A percentile compares a stretch with the other conserved stretches of the same genome.
Evolutionary conservation across 306 rosid genomes (phyloP).

Genomic region (Inga leiocalycina): DNA sequence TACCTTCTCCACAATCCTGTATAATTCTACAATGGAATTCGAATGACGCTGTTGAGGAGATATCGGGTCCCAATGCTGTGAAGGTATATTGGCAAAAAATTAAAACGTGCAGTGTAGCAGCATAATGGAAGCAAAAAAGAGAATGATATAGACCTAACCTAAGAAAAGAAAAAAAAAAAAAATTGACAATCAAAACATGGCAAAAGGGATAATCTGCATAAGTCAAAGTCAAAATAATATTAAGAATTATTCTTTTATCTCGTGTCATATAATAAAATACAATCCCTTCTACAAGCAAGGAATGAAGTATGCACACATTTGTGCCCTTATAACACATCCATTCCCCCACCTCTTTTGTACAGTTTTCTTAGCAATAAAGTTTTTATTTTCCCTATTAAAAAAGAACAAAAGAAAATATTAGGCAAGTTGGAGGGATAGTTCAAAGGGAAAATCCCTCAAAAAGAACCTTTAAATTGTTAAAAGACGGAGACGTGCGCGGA

Average conservation of each 20-base stretch:
- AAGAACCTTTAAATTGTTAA: too few relatives aligned
- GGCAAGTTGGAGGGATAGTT: background rate
- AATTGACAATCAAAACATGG: slow-evolving; percentile 12
- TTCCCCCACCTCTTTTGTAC: background rate
- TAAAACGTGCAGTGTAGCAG: slow-evolving; percentile 23
- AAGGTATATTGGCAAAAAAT: slow-evolving; percentile 32
- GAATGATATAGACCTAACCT: slow-evolving; percentile 20
- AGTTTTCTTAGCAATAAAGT: background rate
- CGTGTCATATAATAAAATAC: background rate
- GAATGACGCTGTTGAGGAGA: slow-evolving; percentile 97
- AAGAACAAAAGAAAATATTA: background rate
- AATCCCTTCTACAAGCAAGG: background rate
- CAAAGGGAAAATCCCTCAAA: too few relatives aligned
- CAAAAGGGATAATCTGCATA: slow-evolving; percentile 1
- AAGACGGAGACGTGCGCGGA: too few relatives aligned
- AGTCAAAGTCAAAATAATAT: background rate
- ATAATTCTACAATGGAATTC: slow-evolving; percentile 92
- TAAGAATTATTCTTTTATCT: background rate
- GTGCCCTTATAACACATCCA: background rate
- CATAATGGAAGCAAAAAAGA: slow-evolving; percentile 22
- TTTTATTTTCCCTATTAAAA: background rate
- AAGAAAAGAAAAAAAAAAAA: background rate
- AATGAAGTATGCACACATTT: background rate
- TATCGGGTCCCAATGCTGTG: slow-evolving; percentile 90
- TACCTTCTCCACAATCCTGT: slow-evolving; percentile 99